Evolutionary conservation across 2,329 filamentous ascomycete genomes (phyloP).

Genomic region (Sclerotinia spermophila): DNA sequence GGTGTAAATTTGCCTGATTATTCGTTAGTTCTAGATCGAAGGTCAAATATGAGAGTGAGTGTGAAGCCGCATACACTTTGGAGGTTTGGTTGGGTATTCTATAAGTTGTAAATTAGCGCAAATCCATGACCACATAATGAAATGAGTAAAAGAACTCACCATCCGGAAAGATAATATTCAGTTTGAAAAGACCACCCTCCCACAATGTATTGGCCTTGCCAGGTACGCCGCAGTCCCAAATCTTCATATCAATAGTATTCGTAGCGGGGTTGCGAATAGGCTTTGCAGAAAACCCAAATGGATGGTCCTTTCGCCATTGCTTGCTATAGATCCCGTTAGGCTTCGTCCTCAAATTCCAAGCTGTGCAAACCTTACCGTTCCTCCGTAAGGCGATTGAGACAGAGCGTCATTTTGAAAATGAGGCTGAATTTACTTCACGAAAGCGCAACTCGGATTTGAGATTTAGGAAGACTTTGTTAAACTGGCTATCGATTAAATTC

Average conservation of each 20-base stretch:
- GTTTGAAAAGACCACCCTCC: conserved; percentile 96
- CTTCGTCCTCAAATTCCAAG: background rate
- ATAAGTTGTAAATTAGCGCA: conserved; percentile 31
- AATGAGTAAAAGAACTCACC: conserved; percentile 52
- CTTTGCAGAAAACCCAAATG: conserved; percentile 95
- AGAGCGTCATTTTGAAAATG: conserved; percentile 67
- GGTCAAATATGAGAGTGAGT: conserved; percentile 20
- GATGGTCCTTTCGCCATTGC: conserved; percentile 95
- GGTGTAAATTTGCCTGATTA: conserved; percentile 83
- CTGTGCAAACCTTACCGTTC: conserved; percentile 45
- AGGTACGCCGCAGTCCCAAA: conserved; percentile 94
- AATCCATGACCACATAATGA: background rate
- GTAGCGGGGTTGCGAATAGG: conserved; percentile 69
- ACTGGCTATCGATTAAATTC: background rate
- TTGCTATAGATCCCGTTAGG: conserved; percentile 46
- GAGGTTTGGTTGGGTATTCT: conserved; percentile 99
- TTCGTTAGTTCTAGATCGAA: conserved; percentile 23
- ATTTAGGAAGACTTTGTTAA: background rate
- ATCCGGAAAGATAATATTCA: conserved; percentile 89
- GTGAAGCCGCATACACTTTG: conserved; percentile 72
- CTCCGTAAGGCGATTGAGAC: conserved; percentile 81
- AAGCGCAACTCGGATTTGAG: background rate
- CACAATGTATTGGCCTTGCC: conserved; percentile 96
- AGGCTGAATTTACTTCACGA: conserved; percentile 6
- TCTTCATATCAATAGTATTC: conserved; percentile 85